Evolutionary conservation across 2,329 filamentous ascomycete genomes (phyloP), one percentile per base, ranked within the genome.

Genomic region (Tolypocladium ophioglossoides): DNA sequence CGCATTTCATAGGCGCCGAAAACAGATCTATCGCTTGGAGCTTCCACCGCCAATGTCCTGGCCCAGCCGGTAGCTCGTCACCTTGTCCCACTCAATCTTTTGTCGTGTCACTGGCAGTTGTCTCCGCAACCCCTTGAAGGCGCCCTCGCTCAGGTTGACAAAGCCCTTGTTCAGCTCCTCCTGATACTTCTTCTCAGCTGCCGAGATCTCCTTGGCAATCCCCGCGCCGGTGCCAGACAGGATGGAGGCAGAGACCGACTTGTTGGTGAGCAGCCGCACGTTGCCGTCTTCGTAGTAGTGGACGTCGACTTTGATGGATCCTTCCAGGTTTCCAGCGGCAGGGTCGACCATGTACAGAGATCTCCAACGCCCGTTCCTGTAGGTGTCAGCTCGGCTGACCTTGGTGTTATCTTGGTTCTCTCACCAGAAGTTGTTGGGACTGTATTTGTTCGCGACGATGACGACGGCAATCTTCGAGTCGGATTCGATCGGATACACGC

Each of bases 281-380:
- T 99, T 99, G 58, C 94, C 94, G 68, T 99, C 95, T 74, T 99
- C 94, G 75, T 99, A 99, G 79, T 99, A 99, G 78, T 99, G 94
- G 52, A 99, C 92, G 63, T 97, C 91, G 53, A 96, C 89, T 70
- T 92, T 90, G 71, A 97, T 85, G 56, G 79, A 84, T 63, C 94
- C 94, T 39, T 85, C 83, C 46, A 97, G 75, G 50, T 77, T 77
- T 59, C 78, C 78, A 2, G 81, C 80, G n/a, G 83, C 75, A 5
- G 91, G 84, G 58, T 85, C 79, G 70, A 87, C 87, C 63, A 87
- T 80, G 75, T 97, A 97, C 52, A 87, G 79, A 50, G 89, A 91
- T 65, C 94, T 88, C 89, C 94, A 99, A 58, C 94, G 90, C 58
- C 94, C 94, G 73, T 96, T 97, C 89, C 87, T 91, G 59, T 22